Conservation (phyloP, 139 green algal genomes). For the Auxenochlorella pyrenoidosa region DNA sequence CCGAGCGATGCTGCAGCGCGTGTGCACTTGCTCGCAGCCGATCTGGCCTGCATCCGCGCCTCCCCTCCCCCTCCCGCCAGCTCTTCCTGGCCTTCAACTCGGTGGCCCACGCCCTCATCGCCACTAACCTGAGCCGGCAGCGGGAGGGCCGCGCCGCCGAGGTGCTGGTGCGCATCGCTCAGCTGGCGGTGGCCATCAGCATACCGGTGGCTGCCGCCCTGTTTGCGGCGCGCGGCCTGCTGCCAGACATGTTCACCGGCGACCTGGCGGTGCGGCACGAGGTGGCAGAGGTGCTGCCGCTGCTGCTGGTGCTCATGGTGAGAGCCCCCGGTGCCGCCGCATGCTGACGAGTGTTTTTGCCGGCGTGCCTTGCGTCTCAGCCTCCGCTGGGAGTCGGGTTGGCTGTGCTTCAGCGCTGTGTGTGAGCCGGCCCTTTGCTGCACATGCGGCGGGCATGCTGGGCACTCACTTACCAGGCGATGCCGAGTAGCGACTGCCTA, state of each 20-base stretch:
- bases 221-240: not conserved
- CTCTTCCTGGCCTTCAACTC: conserved; percentile 47
- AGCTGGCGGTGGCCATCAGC: conserved; percentile 37
- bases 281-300: conserved; percentile 35
- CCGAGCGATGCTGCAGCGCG: not conserved
- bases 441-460: not conserved
- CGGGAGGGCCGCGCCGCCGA: conserved; percentile 3
- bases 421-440: not conserved
- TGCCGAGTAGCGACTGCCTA: not conserved
- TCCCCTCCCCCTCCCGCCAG: not conserved
- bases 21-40: not conserved
- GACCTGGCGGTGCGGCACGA: conserved; percentile 29
- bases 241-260: conserved; percentile 49
- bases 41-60: no score
- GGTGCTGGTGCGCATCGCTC: conserved; percentile 37
- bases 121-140: conserved; percentile 26
- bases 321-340: not conserved
- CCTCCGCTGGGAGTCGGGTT: no score
- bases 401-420: not conserved
- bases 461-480: no score
- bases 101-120: conserved; percentile 44
- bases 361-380: no score
- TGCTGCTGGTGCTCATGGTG: conserved; percentile 43
- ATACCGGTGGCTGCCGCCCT: conserved; percentile 25
- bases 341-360: no score